phyloP scores from a whole-genome alignment of 345 rosid genomes.

The Hevea brasiliensis region DNA sequence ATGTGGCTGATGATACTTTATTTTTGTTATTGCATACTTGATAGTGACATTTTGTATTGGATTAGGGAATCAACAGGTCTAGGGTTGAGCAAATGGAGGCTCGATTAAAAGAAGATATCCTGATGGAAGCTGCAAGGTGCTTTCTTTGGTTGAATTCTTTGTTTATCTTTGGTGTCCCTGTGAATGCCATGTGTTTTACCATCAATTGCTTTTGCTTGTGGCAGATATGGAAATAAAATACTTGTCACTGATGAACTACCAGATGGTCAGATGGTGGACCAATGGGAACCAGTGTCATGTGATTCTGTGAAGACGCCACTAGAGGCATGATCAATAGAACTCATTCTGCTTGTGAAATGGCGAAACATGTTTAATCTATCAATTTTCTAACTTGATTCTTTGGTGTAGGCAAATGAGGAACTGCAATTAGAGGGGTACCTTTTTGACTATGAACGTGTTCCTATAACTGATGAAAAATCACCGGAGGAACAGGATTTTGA shows the following conservation, averaged over 20 bases:
- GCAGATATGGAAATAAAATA: constrained; percentile 95
- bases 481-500: constrained; percentile 94
- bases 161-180: neutral
- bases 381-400: constrained; percentile 24
- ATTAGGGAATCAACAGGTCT: constrained; percentile 82
- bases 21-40: constrained; percentile 10
- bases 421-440: constrained; percentile 81
- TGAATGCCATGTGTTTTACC: neutral
- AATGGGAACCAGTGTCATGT: constrained; percentile 87
- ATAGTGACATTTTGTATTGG: constrained; percentile 21
- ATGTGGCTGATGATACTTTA: neutral
- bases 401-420: constrained; percentile 74
- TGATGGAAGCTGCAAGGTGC: constrained; percentile 88
- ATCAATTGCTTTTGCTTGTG: constrained; percentile 20
- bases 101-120: constrained; percentile 83
- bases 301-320: constrained; percentile 92
- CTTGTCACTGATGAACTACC: constrained; percentile 99
- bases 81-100: constrained; percentile 98
- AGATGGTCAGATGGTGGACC: constrained; percentile 98
- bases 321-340: constrained; percentile 50
- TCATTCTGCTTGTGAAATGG: constrained; percentile 18
- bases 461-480: constrained; percentile 93
- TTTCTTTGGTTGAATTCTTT: constrained; percentile 14
- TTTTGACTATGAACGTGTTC: constrained; percentile 93
- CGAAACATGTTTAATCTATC: constrained; percentile 10